phyloP scores from a whole-genome alignment of 2,329 filamentous ascomycete species.

The Ascochyta viciae-villosae region DNA sequence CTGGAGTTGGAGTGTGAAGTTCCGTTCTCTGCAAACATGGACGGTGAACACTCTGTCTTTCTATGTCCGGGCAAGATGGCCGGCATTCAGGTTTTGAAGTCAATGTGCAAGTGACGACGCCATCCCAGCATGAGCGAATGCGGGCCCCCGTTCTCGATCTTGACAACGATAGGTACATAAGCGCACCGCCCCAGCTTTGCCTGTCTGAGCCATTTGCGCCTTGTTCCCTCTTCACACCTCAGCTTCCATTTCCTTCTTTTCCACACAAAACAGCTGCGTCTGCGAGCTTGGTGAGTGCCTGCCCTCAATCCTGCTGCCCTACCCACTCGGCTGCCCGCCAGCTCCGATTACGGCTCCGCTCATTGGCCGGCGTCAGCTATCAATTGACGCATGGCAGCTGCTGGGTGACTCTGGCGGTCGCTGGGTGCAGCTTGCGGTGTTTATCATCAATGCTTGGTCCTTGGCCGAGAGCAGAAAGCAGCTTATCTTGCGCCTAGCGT shows the following conservation, averaged over 20 bases:
- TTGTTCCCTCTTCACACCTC: background rate
- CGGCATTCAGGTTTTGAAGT: slow-evolving; percentile 24
- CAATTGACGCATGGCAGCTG: slow-evolving; percentile 24
- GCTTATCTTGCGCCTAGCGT: slow-evolving; percentile 35
- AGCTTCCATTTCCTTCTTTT: slow-evolving; percentile 7
- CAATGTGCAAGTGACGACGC: slow-evolving; percentile 34
- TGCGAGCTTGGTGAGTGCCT: slow-evolving; percentile 11
- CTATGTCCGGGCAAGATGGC: slow-evolving; percentile 4
- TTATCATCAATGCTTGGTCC: slow-evolving; percentile 17
- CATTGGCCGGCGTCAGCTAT: slow-evolving; percentile 27
- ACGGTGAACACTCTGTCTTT: background rate
- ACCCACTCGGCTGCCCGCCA: slow-evolving; percentile 15
- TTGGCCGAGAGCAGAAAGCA: slow-evolving; percentile 21
- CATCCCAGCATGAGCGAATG: slow-evolving; percentile 37
- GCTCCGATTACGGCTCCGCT: slow-evolving; percentile 21
- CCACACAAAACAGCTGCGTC: background rate
- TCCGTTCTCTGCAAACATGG: background rate
- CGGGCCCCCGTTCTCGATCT: slow-evolving; percentile 34
- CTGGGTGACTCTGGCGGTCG: slow-evolving; percentile 24
- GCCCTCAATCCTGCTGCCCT: slow-evolving; percentile 3
- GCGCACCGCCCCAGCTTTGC: slow-evolving; percentile 27
- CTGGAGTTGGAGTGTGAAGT: background rate
- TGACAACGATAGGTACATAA: slow-evolving; percentile 36
- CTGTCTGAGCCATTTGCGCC: slow-evolving; percentile 29
- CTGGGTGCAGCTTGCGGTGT: slow-evolving; percentile 22